Evolutionary conservation across 1,284 basidiomycete genomes (phyloP), one percentile per base, ranked within the genome.

Genomic region (Leucoagaricus sp.): DNA sequence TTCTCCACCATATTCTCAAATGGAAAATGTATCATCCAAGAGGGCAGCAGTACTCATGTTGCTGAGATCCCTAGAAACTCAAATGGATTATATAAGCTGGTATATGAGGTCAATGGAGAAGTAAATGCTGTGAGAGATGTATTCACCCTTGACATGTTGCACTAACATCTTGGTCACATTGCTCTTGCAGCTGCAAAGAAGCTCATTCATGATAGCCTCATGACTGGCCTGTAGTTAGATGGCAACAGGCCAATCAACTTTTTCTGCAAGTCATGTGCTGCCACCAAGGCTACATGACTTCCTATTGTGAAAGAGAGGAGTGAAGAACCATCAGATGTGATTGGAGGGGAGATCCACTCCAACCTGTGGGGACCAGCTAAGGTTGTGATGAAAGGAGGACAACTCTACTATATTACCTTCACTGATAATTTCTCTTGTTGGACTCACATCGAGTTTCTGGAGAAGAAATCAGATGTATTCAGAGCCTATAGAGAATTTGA

Each of bases 121-220:
- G n/a, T n/a, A n/a, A n/a, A n/a, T n/a, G n/a, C n/a, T n/a, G n/a
- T n/a, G n/a, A n/a, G n/a, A n/a, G n/a, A n/a, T n/a, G n/a, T n/a
- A n/a, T n/a, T n/a, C n/a, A n/a, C 63, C 2, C 13, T 75, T 0
- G 63, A 71, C 38, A 65, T 74, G 25, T 49, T 75, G 0, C 75
- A 79, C 46, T 59, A 58, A 2, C 57, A 59, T 0, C 61, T 75
- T 58, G 72, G 72, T 0, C 76, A 78, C 46, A 73, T 77, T 7
- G 63, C 69, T 1, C 69, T 65, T 13, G 59, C 42, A 13, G 51
- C 64, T 9, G 65, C 67, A 5, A 40, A 51, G 7, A 28, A 59
- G 9, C 65, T 75, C n/a, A 58, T 74, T 4, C 49, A 54, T 6
- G 57, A 70, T 13, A 67, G 69, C 15, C 59, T 70, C 29, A 63